These are phyloP conservation scores for Ambispora gerdemannii DNA, from an alignment of 192 early-diverging fungal genomes.

Conservation along the genomic window DNA sequence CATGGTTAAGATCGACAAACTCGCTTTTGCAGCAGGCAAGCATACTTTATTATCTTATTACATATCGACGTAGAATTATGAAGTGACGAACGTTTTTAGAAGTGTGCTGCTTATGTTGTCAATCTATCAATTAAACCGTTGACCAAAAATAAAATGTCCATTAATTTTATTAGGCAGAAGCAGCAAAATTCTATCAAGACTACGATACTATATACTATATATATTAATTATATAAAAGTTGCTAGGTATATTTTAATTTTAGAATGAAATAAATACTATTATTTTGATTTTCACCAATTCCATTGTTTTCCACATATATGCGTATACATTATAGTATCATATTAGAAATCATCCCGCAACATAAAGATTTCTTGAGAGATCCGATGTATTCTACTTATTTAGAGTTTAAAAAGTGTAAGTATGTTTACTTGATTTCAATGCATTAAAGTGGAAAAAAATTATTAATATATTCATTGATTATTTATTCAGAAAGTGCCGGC, in stretches of 20 bases:
- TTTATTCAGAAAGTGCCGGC: not conserved
- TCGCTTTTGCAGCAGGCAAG: not conserved
- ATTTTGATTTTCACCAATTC: too few species aligned
- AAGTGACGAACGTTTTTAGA: too few species aligned
- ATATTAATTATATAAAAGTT: slow-evolving; percentile 17
- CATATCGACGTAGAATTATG: too few species aligned
- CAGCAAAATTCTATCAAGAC: too few species aligned
- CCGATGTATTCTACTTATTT: not conserved
- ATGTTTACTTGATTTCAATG: not conserved
- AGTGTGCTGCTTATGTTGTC: too few species aligned
- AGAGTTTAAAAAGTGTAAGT: not conserved
- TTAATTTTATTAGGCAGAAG: too few species aligned
- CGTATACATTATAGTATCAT: too few species aligned
- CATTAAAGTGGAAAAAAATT: not conserved
- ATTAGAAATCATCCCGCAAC: slow-evolving; percentile 18
- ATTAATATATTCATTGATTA: not conserved
- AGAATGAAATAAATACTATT: too few species aligned
- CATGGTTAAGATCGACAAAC: not conserved
- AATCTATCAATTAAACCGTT: too few species aligned
- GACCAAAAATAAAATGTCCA: too few species aligned
- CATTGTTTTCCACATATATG: too few species aligned
- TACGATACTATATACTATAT: not conserved
- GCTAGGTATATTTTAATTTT: slow-evolving; percentile 3
- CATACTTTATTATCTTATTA: not conserved
- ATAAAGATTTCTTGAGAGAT: not conserved